Evolutionary conservation across 345 rosid genomes (phyloP), one percentile per base, ranked within the genome.

Genomic region (Eutrema yunnanense): DNA sequence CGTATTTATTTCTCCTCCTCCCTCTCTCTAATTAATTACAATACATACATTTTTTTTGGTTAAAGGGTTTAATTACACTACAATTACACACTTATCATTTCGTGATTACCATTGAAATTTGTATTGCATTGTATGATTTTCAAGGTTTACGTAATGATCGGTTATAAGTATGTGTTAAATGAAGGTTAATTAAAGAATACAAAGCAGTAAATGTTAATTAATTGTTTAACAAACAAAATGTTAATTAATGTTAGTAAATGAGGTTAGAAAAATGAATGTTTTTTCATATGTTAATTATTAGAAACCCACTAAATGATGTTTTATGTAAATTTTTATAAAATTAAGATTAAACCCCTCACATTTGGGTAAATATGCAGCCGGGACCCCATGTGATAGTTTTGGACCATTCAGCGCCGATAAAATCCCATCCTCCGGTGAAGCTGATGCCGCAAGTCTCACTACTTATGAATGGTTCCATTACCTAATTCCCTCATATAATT

Each of bases 401-500:
- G 79, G 74, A 37, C 79, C 74, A 49, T 75, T 75, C 65, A 54
- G 59, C 36, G 79, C 79, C 65, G 70, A 44, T 37, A 75, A 62
- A 29, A 46, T 41, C 44, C 79, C 79, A 22, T 69, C 65, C 53
- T 64, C 74, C 22, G 92, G 83, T 55, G 86, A 82, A 66, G 80
- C 69, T 34, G 89, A 83, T 69, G 69, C 86, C 46, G 69, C 74
- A 82, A 89, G 85, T 77, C 82, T 82, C 65, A 85, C 84, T 0
- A 73, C 81, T 81, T 82, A 81, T 53, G 89, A 89, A 72, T 92
- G 92, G 96, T 89, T 74, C 36, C 7, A 16, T 53, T 37, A 32
- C 41, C 33, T 49, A 1, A 10, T 41, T 9, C 11, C 42, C 13
- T 50, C n/a, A 44, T 56, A 2, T 22, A 22, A 22, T 22, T 41